phyloP scores from a whole-genome alignment of 208 protist species.

The Crithidia thermophila region DNA sequence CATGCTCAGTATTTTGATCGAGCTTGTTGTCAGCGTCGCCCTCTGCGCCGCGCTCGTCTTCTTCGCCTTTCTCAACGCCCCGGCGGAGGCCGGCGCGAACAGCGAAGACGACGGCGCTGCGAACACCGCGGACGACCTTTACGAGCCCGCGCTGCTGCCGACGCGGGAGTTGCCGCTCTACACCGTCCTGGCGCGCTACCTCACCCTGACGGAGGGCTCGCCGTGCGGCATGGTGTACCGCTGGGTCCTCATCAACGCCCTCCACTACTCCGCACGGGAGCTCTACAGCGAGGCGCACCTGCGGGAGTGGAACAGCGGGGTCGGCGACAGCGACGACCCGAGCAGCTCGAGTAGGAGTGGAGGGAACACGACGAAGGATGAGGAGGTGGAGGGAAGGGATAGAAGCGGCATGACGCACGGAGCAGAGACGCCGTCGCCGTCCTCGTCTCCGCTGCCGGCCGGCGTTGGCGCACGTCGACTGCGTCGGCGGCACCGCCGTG shows the following conservation, averaged over 20 bases:
- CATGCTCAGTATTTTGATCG: constrained; percentile 64
- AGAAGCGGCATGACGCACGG: neutral
- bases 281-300: constrained; percentile 24
- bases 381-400: neutral
- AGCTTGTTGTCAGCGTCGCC: constrained; percentile 64
- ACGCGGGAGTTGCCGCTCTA: constrained; percentile 27
- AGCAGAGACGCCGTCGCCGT: neutral
- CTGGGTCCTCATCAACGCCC: constrained; percentile 28
- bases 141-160: constrained; percentile 15
- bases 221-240: constrained; percentile 22
- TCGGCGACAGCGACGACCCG: neutral
- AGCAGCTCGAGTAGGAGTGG: too few relatives aligned
- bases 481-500: constrained; percentile 25
- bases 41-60: constrained; percentile 58
- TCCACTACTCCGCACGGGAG: constrained; percentile 28
- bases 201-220: constrained; percentile 20
- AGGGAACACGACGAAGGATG: too few relatives aligned
- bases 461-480: neutral
- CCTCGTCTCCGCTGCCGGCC: neutral
- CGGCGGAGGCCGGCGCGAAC: constrained; percentile 28
- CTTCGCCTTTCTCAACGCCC: constrained; percentile 68
- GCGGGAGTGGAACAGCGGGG: constrained; percentile 13
- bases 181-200: constrained; percentile 6
- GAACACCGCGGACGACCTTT: neutral
- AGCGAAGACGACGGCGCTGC: constrained; percentile 18